phyloP scores from a whole-genome alignment of 2,329 filamentous ascomycete species.

The Xylaria sp. region DNA sequence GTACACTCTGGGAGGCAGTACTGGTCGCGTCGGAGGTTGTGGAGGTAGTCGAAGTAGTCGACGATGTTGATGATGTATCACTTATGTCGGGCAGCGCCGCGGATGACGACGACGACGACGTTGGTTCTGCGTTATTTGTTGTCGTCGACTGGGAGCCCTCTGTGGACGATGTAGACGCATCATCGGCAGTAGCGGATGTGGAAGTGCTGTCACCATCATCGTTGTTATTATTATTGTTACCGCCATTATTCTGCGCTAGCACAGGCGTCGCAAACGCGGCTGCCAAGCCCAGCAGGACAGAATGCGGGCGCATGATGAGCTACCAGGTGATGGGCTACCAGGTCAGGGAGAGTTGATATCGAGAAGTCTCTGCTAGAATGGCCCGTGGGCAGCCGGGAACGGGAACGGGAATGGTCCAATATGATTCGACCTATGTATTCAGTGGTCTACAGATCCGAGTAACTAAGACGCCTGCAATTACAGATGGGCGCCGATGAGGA shows the following conservation, averaged over 20 bases:
- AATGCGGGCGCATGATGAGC: slow-evolving; percentile 45
- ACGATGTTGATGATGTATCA: slow-evolving; percentile 34
- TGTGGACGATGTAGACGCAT: slow-evolving; percentile 24
- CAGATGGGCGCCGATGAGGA: neutral
- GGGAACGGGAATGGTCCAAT: neutral
- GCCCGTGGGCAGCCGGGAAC: neutral
- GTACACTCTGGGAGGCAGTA: slow-evolving; percentile 33
- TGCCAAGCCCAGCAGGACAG: slow-evolving; percentile 42
- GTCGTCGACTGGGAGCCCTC: slow-evolving; percentile 17
- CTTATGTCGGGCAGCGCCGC: slow-evolving; percentile 32
- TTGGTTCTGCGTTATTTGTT: neutral
- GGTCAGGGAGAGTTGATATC: slow-evolving; percentile 23
- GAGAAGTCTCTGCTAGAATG: slow-evolving; percentile 17
- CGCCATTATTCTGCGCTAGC: slow-evolving; percentile 42
- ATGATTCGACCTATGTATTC: neutral
- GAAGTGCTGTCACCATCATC: slow-evolving; percentile 22
- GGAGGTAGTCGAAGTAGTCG: slow-evolving; percentile 31
- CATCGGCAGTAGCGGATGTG: slow-evolving; percentile 17
- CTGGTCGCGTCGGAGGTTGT: slow-evolving; percentile 32
- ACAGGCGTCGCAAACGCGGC: slow-evolving; percentile 42
- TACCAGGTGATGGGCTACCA: slow-evolving; percentile 30
- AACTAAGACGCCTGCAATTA: neutral
- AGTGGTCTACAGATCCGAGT: neutral
- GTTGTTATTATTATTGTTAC: slow-evolving; percentile 29
- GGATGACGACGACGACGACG: slow-evolving; percentile 4